Base-by-base conservation (phyloP, 2,329 filamentous ascomycete species). In the Blumeria hordei region DNA sequence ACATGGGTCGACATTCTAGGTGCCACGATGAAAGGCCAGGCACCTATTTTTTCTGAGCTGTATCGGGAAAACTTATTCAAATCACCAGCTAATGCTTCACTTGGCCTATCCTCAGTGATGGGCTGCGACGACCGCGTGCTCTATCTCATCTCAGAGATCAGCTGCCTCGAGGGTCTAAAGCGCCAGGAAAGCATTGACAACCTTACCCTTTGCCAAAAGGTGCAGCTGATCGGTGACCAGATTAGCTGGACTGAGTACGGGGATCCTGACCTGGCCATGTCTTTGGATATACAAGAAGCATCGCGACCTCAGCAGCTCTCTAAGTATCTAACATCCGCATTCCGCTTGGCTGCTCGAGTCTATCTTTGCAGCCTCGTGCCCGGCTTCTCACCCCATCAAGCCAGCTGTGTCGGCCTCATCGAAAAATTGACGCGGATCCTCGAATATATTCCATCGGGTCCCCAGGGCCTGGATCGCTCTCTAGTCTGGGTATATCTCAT, bases 1-100 rank as follows among this genome's bases (percentile, higher is more conserved):
- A 75, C 88, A 9, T 96, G 92, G 92, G 94, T 96, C 64, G 92
- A 98, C 68, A 95, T 98, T 61, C 78, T 96, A 36, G 92, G 92
- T 59, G 82, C 88, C 1, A 94, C 88, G 9, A 94, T 98, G 81
- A 77, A 85, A 59, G 88, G 88, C 36, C 78, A 80, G 56, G 83
- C 87, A 9, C 92, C 92, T 7, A 77, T 78, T 8, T 96, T 95
- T 64, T 88, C 92, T 4, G 85, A 95, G 70, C 86, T 84, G n/a
- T 98, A 96, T 70, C 82, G 92, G 53, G 83, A 92, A 67, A 94
- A 95, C 74, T 86, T 94, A 67, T 77, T 94, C 54, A 11, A 18
- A 11, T 84, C 85, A 9, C 67, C 70, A 10, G 67, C 70, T 59
- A 76, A 77, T 67, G 62, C 74, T 21, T 77, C 73, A 55, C 72